These are phyloP conservation scores for Pythium biforme DNA, from an alignment of 352 stramenopile species.

Conservation along the genomic window DNA sequence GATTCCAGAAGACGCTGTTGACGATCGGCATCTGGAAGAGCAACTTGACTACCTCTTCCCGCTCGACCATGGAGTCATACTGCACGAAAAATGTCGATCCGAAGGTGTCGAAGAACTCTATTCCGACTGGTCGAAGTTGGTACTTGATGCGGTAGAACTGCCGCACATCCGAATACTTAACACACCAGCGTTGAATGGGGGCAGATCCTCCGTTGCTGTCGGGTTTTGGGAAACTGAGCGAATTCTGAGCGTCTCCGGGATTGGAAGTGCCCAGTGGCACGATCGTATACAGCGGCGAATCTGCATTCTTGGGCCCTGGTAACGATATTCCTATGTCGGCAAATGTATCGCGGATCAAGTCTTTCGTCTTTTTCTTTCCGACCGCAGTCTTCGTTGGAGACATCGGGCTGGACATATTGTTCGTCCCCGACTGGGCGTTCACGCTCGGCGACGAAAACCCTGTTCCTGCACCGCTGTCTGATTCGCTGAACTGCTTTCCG, in stretches of 20 bases:
- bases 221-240: not conserved
- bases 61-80: conserved; percentile 47
- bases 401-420: not conserved
- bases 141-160: conserved; percentile 83
- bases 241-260: not conserved
- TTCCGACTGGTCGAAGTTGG: conserved; percentile 67
- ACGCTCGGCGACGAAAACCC: not conserved
- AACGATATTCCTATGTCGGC: conserved; percentile 53
- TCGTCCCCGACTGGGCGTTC: conserved; percentile 1
- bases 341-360: conserved; percentile 48
- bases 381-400: conserved; percentile 26
- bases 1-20: conserved; percentile 82
- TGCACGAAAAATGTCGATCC: conserved; percentile 74
- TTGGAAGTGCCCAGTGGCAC: conserved; percentile 10
- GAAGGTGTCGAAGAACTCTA: conserved; percentile 74
- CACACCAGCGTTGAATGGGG: conserved; percentile 43
- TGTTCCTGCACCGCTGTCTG: not conserved
- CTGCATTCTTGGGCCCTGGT: conserved; percentile 33
- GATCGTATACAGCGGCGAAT: conserved; percentile 47
- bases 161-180: conserved; percentile 65
- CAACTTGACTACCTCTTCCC: conserved; percentile 68
- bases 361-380: conserved; percentile 50
- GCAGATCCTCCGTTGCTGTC: not conserved
- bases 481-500: conserved; percentile 40
- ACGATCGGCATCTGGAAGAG: conserved; percentile 80